Percentiles rank a stretch among this genome's conserved stretches.
Evolutionary conservation across 176 grass and related monocot genomes (phyloP).

Genomic region (Oryza glumipatula): DNA sequence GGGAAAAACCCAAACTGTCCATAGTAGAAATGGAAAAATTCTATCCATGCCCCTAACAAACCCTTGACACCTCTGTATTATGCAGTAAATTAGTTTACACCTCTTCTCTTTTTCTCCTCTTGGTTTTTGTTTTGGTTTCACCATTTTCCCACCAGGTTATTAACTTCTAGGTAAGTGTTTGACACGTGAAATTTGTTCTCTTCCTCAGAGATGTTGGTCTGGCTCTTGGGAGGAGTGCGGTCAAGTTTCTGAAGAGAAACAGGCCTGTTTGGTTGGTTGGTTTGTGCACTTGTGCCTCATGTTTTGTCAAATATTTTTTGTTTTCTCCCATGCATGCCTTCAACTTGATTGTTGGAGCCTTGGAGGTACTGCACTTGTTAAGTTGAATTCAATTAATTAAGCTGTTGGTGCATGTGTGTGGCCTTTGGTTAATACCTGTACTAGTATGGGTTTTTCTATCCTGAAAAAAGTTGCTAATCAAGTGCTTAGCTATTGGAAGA

Average conservation of each 20-base stretch:
- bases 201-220: constrained; percentile 61
- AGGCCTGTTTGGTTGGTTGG: constrained; percentile 51
- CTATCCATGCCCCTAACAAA: constrained; percentile 35
- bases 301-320: constrained; percentile 49
- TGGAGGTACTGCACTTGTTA: background rate
- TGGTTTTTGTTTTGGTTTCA: constrained; percentile 27
- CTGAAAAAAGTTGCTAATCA: constrained; percentile 40
- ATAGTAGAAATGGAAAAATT: constrained; percentile 38
- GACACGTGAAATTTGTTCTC: constrained; percentile 72
- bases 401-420: constrained; percentile 23
- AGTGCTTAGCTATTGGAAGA: constrained; percentile 58
- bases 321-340: constrained; percentile 26
- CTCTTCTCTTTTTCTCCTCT: constrained; percentile 16
- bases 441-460: constrained; percentile 32
- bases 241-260: constrained; percentile 95
- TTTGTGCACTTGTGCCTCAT: constrained; percentile 17
- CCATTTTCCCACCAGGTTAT: constrained; percentile 35
- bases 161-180: constrained; percentile 59
- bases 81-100: constrained; percentile 57
- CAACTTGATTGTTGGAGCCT: constrained; percentile 15
- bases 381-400: constrained; percentile 43
- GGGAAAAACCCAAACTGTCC: constrained; percentile 83
- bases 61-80: constrained; percentile 51
- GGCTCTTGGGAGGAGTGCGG: constrained; percentile 48
- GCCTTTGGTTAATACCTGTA: constrained; percentile 21